Evolutionary conservation across 805 yeast genomes (phyloP).

Genomic region (Hyphopichia homilentoma): DNA sequence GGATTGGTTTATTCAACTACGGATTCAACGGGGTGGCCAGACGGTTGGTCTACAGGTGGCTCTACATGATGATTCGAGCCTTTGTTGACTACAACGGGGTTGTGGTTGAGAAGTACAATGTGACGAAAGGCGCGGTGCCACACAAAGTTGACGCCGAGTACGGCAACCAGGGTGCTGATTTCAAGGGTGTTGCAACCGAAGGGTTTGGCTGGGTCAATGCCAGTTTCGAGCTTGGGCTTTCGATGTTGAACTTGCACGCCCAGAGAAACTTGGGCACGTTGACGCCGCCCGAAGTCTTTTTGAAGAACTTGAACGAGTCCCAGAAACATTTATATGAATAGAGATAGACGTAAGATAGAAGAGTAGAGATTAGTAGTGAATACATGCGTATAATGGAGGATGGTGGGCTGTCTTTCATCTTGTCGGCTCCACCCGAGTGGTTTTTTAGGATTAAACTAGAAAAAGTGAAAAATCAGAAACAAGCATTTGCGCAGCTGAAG

Average conservation of each 20-base stretch:
- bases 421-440: no score
- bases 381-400: no score
- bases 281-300: conserved; percentile 66
- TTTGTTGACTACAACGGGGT: conserved; percentile 92
- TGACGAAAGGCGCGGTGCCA: conserved; percentile 76
- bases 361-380: no score
- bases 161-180: conserved; percentile 93
- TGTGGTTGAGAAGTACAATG: conserved; percentile 93
- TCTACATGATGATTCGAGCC: conserved; percentile 82
- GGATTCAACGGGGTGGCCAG: conserved; percentile 63
- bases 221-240: conserved; percentile 69
- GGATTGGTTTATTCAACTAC: conserved; percentile 80
- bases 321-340: conserved; percentile 27
- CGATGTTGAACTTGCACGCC: conserved; percentile 62
- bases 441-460: no score
- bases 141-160: conserved; percentile 94
- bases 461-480: no score
- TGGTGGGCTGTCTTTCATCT: no score
- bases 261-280: conserved; percentile 75
- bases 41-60: conserved; percentile 82
- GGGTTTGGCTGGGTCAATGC: conserved; percentile 99
- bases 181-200: conserved; percentile 89
- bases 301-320: conserved; percentile 40
- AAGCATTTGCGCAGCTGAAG: no score
- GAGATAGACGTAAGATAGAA: no score